Percentiles rank a stretch among this genome's conserved stretches.
These are phyloP conservation scores for Albifimbria verrucaria DNA, from an alignment of 2,329 filamentous ascomycete species.

Conservation along the genomic window DNA sequence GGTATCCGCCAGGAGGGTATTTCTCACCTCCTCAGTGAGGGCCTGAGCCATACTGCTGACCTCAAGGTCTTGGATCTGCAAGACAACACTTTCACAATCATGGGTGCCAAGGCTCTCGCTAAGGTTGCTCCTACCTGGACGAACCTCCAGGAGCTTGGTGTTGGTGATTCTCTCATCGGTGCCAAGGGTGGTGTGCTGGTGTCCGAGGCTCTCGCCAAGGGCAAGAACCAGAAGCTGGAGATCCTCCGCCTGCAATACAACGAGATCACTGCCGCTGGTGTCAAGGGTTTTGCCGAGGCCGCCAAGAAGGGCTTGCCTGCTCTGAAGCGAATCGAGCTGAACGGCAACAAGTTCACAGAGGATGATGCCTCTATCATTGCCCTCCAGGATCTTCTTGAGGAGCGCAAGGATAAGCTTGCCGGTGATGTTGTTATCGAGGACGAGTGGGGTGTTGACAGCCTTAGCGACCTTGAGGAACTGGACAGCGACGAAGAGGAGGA, in stretches of 20 bases:
- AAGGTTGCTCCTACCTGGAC: constrained; percentile 72
- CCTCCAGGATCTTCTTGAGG: constrained; percentile 69
- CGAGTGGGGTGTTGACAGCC: constrained; percentile 79
- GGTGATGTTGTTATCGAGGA: constrained; percentile 70
- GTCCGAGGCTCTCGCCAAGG: constrained; percentile 67
- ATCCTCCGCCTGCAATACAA: constrained; percentile 87
- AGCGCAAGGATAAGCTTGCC: constrained; percentile 71
- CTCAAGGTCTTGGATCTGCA: constrained; percentile 85
- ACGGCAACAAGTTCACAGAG: constrained; percentile 92
- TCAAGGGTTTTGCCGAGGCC: constrained; percentile 69
- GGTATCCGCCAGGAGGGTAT: constrained; percentile 95
- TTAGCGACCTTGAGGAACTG: constrained; percentile 82
- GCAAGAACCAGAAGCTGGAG: constrained; percentile 76
- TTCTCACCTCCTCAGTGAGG: constrained; percentile 72
- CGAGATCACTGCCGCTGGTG: constrained; percentile 76
- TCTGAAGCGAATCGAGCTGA: constrained; percentile 84
- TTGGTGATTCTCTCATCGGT: constrained; percentile 84
- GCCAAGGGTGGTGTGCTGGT: constrained; percentile 73
- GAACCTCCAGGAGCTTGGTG: constrained; percentile 74
- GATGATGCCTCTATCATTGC: constrained; percentile 70
- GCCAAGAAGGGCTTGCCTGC: constrained; percentile 67
- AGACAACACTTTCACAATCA: constrained; percentile 92
- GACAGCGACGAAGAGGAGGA: constrained; percentile 67
- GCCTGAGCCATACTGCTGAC: constrained; percentile 65
- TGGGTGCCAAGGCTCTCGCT: constrained; percentile 75